These are phyloP conservation scores for Paraphoma sp. DNA, from an alignment of 2,329 filamentous ascomycete genomes.

Conservation along the genomic window DNA sequence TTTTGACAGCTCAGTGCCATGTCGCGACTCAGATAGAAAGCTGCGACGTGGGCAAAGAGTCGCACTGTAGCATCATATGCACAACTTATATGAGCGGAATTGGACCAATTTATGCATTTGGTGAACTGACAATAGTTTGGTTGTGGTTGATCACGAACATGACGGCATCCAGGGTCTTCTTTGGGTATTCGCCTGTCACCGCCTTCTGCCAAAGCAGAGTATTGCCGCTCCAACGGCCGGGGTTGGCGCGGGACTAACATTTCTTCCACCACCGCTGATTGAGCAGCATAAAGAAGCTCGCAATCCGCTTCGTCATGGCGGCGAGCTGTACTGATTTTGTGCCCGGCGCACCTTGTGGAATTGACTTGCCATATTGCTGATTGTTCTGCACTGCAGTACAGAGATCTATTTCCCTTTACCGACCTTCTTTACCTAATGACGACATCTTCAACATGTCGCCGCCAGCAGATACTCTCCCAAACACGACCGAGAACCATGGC, in stretches of 20 bases:
- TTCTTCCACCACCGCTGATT: conserved; percentile 9
- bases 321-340: neutral
- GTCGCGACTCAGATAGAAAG: no score
- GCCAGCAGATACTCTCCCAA: conserved; percentile 23
- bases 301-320: conserved; percentile 1
- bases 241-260: conserved; percentile 4
- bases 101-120: neutral
- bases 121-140: conserved; percentile 1
- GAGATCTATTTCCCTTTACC: neutral
- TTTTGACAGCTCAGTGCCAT: neutral
- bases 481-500: conserved; percentile 24
- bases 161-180: neutral
- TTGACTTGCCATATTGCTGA: no score
- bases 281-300: conserved; percentile 2
- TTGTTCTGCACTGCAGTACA: no score
- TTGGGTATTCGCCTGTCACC: conserved; percentile 1
- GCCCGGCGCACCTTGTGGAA: no score
- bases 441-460: conserved; percentile 20
- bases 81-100: neutral
- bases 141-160: neutral
- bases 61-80: neutral
- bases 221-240: conserved; percentile 3
- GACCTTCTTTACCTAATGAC: conserved; percentile 8
- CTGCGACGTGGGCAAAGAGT: neutral
- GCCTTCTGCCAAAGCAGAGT: conserved; percentile 8